A percentile compares a stretch with the other conserved stretches of the same genome.
Conservation (phyloP, 768 basidiomycete genomes). For the Suillus ampliporus region DNA sequence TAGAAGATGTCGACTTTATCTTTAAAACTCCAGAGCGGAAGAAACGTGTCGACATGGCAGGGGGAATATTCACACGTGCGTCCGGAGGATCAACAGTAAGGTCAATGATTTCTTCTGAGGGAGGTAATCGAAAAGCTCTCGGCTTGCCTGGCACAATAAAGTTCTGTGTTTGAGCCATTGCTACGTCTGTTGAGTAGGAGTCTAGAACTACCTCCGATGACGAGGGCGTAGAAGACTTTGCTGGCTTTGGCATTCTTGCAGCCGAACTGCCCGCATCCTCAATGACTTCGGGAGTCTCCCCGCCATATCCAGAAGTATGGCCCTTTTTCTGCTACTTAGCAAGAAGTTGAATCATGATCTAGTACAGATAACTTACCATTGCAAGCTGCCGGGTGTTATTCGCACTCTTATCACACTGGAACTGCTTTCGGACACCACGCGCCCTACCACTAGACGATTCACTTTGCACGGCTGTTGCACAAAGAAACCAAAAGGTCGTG, state of each 20-base stretch:
- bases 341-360: background rate
- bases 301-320: background rate
- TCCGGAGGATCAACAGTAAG: slow-evolving; percentile 11
- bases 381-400: background rate
- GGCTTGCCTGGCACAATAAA: background rate
- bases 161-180: background rate
- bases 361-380: slow-evolving; percentile 4
- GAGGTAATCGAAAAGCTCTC: background rate
- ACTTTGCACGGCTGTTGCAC: background rate
- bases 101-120: slow-evolving; percentile 15
- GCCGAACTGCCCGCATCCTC: background rate
- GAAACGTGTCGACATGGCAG: slow-evolving; percentile 22
- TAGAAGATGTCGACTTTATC: slow-evolving; percentile 17
- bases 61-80: slow-evolving; percentile 3
- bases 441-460: no score
- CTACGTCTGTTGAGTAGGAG: background rate
- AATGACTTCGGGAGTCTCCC: background rate
- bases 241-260: background rate
- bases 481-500: background rate
- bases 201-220: background rate
- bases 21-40: slow-evolving; percentile 34
- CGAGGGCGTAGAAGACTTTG: background rate
- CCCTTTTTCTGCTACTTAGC: background rate
- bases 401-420: background rate
- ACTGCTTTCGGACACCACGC: background rate